Percentiles rank a stretch among this genome's conserved stretches.
These are phyloP conservation scores for Rhytidiadelphus loreus DNA, from an alignment of 225 moss, liverwort and hornwort species.

Conservation along the genomic window DNA sequence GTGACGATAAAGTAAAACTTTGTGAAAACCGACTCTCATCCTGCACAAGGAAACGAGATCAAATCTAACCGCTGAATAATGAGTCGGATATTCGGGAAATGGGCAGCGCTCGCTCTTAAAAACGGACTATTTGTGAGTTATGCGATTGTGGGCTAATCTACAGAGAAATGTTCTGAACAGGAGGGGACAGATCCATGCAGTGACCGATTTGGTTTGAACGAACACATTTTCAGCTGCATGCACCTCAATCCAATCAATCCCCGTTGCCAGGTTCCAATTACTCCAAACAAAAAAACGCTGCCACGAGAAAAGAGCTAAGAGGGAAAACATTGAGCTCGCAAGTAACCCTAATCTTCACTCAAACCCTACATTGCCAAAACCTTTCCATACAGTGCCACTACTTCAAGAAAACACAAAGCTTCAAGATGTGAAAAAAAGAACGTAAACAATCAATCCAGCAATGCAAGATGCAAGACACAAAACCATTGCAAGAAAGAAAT, in stretches of 20 bases:
- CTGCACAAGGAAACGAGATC: not conserved
- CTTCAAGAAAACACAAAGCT: not conserved
- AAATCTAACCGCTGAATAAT: constrained; percentile 3
- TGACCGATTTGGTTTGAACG: not conserved
- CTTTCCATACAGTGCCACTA: not conserved
- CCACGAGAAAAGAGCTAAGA: not conserved
- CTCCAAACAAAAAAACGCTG: not conserved
- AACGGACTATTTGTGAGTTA: not conserved
- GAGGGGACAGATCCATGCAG: not conserved
- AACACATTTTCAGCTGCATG: not conserved
- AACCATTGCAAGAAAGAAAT: not conserved
- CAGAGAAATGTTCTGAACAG: not conserved
- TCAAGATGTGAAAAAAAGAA: not conserved
- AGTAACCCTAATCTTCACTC: not conserved
- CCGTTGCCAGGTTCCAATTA: not conserved
- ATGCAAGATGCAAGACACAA: not conserved
- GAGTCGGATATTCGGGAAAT: not conserved
- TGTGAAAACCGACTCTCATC: not conserved
- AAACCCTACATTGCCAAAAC: not conserved
- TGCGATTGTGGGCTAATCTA: not conserved
- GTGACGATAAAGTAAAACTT: not conserved
- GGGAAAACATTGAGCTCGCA: not conserved
- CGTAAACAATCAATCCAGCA: not conserved
- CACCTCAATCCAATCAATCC: not conserved
- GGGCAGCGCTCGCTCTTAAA: not conserved